Base-by-base conservation (phyloP, 1,139 yeast species). In the Petasospora rhodanensis region DNA sequence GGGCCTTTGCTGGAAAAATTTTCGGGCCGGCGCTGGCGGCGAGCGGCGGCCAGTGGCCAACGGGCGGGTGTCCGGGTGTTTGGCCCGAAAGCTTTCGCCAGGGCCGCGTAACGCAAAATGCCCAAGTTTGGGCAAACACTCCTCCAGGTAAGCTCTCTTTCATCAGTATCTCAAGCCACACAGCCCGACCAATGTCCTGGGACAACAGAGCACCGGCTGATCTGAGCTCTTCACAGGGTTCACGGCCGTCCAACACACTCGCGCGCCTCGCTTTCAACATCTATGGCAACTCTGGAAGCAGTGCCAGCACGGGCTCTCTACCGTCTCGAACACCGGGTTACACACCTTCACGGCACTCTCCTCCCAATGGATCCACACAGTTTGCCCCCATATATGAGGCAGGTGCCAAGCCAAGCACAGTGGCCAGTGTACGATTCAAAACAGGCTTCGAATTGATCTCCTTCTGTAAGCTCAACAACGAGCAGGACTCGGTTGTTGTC, bases 401-500 rank as follows among this genome's bases (percentile, higher is more conserved):
- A 9, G 28, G 24, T 14, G 15, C 23, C 2, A 33, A 22, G 9
- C 8, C 16, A n/a, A 9, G 41, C 26, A 24, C 32, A n/a, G n/a
- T n/a, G 14, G 22, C 38, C 3, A 17, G 29, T 5, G 25, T 37
- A 16, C 34, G 38, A 10, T 49, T 38, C 33, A 51, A 38, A 24
- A 31, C 45, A 3, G 29, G 38, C 1, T 45, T 41, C 13, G 55
- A 51, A 24, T 26, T 51, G 18, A 40, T 41, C 2, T 43, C 51
- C 7, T 37, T 51, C 22, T 31, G 43, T n/a, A 37, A 38, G 16
- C 15, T 51, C 18, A 43, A 49, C 29, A 58, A 57, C 39, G 65
- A 56, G 31, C 56, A 64, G 11, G 65, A 70, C 41, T 64, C 70
- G 39, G 70, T 74, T 14, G 73, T 74, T 0, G 56, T 76, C 8